These are phyloP conservation scores for Calendula officinalis DNA, from an alignment of 129 eudicot species.

Conservation along the genomic window DNA sequence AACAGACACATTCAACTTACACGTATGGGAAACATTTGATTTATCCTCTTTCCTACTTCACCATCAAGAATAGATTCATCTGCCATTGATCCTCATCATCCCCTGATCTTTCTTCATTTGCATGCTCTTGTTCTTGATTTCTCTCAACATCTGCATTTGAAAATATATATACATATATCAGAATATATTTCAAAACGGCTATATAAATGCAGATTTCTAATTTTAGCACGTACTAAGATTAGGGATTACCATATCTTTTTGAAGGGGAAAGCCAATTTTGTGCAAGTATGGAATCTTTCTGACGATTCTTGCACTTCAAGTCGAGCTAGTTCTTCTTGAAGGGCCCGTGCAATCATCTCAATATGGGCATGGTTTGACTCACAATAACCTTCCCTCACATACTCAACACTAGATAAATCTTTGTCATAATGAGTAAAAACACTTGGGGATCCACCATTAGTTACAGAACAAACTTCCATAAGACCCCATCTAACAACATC, in stretches of 20 bases:
- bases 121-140: conserved; percentile 26
- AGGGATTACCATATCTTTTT: conserved; percentile 32
- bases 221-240: too few relatives aligned
- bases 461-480: conserved; percentile 50
- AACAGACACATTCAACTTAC: too few relatives aligned
- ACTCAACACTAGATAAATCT: conserved; percentile 51
- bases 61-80: conserved; percentile 63
- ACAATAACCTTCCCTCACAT: conserved; percentile 55
- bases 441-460: conserved; percentile 46
- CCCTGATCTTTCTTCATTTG: conserved; percentile 25
- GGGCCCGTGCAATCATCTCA: conserved; percentile 60
- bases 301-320: conserved; percentile 28
- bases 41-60: conserved; percentile 78
- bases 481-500: conserved; percentile 65
- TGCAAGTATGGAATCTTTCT: conserved; percentile 38
- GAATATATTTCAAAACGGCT: background rate
- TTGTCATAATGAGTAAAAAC: conserved; percentile 44
- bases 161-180: background rate
- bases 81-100: conserved; percentile 33
- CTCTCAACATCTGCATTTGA: conserved; percentile 27
- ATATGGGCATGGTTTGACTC: conserved; percentile 26
- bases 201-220: too few relatives aligned
- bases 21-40: conserved; percentile 65
- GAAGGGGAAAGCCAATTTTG: conserved; percentile 54
- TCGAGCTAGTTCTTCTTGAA: conserved; percentile 62